These are phyloP conservation scores for Xylaria multiplex DNA, from an alignment of 2,329 filamentous ascomycete species.

Conservation along the genomic window DNA sequence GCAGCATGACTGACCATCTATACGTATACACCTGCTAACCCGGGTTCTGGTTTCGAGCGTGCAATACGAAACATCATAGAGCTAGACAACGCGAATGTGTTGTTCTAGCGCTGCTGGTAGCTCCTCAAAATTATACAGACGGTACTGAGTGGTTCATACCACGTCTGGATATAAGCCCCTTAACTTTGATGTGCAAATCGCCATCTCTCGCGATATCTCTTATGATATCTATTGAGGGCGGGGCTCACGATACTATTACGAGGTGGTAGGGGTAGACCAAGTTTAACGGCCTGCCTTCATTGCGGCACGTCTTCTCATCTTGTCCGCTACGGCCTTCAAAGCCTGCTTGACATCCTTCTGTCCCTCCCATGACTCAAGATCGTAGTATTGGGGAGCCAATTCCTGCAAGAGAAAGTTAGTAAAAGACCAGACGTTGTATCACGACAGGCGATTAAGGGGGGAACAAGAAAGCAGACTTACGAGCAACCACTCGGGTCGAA, in stretches of 20 bases:
- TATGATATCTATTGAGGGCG: neutral
- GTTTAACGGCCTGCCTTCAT: slow-evolving; percentile 58
- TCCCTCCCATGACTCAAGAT: slow-evolving; percentile 77
- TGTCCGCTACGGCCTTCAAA: slow-evolving; percentile 66
- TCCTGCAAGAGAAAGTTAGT: slow-evolving; percentile 67
- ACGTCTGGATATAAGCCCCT: neutral
- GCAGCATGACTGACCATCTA: neutral
- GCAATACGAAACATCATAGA: neutral
- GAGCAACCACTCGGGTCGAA: slow-evolving; percentile 93
- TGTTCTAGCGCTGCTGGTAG: neutral
- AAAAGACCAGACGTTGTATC: neutral
- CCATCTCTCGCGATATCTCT: neutral
- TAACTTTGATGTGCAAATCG: neutral
- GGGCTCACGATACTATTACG: neutral
- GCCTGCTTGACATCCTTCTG: slow-evolving; percentile 86
- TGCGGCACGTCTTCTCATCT: slow-evolving; percentile 68
- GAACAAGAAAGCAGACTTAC: slow-evolving; percentile 60
- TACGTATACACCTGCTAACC: neutral
- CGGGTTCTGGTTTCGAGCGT: neutral
- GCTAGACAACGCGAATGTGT: neutral
- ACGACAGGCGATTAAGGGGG: neutral
- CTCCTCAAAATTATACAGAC: neutral
- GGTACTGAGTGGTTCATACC: neutral
- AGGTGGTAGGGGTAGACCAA: neutral
- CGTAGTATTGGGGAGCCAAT: slow-evolving; percentile 93